These are phyloP conservation scores for Aspergillus haitiensis DNA, from an alignment of 495 filamentous ascomycete species.

Conservation along the genomic window DNA sequence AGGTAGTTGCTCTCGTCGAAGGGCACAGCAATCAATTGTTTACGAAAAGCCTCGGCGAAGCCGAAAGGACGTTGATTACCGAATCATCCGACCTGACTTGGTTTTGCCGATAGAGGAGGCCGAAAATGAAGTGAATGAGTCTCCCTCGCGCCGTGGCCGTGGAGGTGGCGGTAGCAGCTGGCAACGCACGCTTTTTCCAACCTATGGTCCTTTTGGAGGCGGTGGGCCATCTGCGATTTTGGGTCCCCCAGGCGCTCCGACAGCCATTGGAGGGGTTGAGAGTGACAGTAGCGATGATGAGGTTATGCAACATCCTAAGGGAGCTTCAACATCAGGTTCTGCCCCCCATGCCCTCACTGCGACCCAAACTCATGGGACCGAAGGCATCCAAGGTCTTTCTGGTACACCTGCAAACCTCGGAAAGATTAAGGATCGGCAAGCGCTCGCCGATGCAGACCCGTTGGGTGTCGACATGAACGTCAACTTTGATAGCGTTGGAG, in stretches of 20 bases:
- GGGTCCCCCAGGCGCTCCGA: slow-evolving; percentile 71
- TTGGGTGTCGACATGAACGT: slow-evolving; percentile 88
- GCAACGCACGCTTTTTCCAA: slow-evolving; percentile 79
- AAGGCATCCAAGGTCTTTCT: slow-evolving; percentile 58
- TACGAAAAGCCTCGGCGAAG: slow-evolving; percentile 59
- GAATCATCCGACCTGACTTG: slow-evolving; percentile 73
- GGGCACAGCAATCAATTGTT: slow-evolving; percentile 55
- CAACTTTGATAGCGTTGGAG: slow-evolving; percentile 90
- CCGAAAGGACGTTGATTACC: slow-evolving; percentile 66
- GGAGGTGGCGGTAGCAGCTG: slow-evolving; percentile 55
- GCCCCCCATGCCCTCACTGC: slow-evolving; percentile 54
- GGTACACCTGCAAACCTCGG: slow-evolving; percentile 84
- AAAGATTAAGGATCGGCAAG: slow-evolving; percentile 78
- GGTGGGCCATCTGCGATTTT: slow-evolving; percentile 70
- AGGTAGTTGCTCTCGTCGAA: slow-evolving; percentile 53
- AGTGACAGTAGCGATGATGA: slow-evolving; percentile 98
- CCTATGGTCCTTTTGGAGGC: slow-evolving; percentile 89
- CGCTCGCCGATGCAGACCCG: slow-evolving; percentile 88
- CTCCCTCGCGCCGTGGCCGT: slow-evolving; percentile 64
- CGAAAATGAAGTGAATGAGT: slow-evolving; percentile 60
- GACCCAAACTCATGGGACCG: slow-evolving; percentile 63
- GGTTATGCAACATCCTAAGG: slow-evolving; percentile 52
- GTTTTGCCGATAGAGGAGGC: slow-evolving; percentile 65
- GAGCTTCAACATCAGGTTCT: slow-evolving; percentile 54
- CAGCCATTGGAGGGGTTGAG: slow-evolving; percentile 73